phyloP scores from a whole-genome alignment of 192 early-diverging fungal species.

The Backusella parvicylindrica region DNA sequence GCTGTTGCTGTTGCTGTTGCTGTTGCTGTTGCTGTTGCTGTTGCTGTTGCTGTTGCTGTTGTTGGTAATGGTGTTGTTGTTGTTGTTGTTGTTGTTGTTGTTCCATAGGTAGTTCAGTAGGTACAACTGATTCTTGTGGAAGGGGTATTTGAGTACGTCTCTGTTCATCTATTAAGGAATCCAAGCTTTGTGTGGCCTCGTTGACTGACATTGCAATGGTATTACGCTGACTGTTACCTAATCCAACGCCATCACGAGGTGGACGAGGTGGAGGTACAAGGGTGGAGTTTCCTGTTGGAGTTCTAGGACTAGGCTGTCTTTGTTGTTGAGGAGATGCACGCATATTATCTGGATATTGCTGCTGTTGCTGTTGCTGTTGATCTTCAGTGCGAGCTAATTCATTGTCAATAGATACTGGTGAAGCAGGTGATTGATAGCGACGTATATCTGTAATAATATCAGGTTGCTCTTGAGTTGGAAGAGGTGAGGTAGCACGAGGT shows the following conservation, averaged over 20 bases:
- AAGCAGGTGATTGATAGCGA: background rate
- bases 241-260: conserved; percentile 33
- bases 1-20: too few relatives aligned
- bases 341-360: background rate
- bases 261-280: conserved; percentile 28
- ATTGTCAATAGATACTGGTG: background rate
- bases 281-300: conserved; percentile 27
- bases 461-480: background rate
- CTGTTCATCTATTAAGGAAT: background rate
- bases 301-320: background rate
- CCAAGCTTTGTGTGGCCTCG: background rate
- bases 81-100: background rate
- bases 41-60: background rate
- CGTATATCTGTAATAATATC: background rate
- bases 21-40: too few relatives aligned
- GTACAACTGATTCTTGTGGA: background rate
- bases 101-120: background rate
- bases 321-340: background rate
- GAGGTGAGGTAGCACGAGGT: conserved; percentile 19
- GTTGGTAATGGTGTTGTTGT: background rate
- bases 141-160: background rate
- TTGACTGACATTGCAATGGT: background rate
- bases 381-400: background rate
- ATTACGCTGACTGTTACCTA: conserved; percentile 10
- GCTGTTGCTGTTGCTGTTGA: background rate